Percentiles rank a stretch among this genome's conserved stretches.
Evolutionary conservation across 306 rosid species (phyloP).

Genomic region (Inga leiocalycina): DNA sequence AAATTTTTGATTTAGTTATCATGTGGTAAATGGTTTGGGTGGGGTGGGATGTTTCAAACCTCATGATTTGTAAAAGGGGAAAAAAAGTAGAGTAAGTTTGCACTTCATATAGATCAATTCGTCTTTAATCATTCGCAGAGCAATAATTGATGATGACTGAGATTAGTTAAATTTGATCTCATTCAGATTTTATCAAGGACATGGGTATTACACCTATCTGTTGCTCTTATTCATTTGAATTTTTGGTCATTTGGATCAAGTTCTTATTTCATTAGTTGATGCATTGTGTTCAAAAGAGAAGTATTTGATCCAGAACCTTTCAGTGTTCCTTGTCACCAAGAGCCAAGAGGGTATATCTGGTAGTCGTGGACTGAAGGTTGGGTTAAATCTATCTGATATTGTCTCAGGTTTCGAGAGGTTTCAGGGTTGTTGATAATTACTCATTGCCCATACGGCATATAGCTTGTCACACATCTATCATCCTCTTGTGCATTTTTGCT

Average conservation of each 20-base stretch:
- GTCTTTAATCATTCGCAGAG: background rate
- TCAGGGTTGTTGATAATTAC: constrained; percentile 15
- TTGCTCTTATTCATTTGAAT: background rate
- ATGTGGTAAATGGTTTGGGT: background rate
- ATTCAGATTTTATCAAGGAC: background rate
- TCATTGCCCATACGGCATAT: constrained; percentile 6
- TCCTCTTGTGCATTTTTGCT: constrained; percentile 3
- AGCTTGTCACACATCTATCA: constrained; percentile 15
- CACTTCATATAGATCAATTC: background rate
- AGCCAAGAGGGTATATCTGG: background rate
- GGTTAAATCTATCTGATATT: background rate
- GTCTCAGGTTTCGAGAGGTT: constrained; percentile 4
- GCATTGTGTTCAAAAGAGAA: background rate
- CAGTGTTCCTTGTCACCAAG: constrained; percentile 4
- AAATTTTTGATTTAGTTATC: background rate
- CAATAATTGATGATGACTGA: background rate
- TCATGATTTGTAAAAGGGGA: background rate
- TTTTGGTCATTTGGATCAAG: background rate
- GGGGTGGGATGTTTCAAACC: background rate
- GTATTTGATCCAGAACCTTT: background rate
- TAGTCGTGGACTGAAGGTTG: constrained; percentile 3
- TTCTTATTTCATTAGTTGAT: constrained; percentile 1
- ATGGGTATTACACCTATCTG: background rate
- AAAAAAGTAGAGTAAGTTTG: background rate
- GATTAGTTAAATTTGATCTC: constrained; percentile 8